Conservation (phyloP, 2,329 filamentous ascomycete genomes). For the Acrodontium crateriforme region DNA sequence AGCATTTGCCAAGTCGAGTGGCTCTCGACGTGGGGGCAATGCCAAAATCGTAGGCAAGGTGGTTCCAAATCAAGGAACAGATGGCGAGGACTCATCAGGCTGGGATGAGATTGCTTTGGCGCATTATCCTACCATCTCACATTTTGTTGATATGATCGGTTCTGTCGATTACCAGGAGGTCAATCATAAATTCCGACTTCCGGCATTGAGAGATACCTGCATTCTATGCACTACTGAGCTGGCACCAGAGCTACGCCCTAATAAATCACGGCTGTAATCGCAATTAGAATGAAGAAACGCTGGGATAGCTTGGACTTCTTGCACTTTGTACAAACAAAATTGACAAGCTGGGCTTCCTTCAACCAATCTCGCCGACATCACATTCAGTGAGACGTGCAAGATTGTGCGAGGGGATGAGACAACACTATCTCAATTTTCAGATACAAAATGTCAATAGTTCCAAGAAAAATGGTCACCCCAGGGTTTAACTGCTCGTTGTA, state of each 20-base stretch:
- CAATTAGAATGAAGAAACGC: too few species aligned
- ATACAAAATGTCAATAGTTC: too few species aligned
- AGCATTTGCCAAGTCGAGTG: slow-evolving; percentile 37
- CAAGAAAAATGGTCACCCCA: too few species aligned
- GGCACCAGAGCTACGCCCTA: slow-evolving; percentile 16
- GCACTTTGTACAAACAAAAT: too few species aligned
- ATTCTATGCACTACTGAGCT: slow-evolving; percentile 25
- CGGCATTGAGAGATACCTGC: slow-evolving; percentile 24
- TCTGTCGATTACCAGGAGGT: slow-evolving; percentile 45
- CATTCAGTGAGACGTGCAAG: too few species aligned
- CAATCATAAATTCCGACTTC: slow-evolving; percentile 39
- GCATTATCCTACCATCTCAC: slow-evolving; percentile 47
- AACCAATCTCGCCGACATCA: too few species aligned
- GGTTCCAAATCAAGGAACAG: slow-evolving; percentile 22
- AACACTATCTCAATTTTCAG: too few species aligned
- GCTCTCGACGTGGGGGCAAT: slow-evolving; percentile 38
- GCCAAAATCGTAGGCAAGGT: slow-evolving; percentile 51
- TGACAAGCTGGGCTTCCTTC: too few species aligned
- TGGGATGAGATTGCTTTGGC: slow-evolving; percentile 54
- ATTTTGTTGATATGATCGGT: slow-evolving; percentile 49
- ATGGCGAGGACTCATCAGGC: slow-evolving; percentile 12
- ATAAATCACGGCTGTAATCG: too few species aligned
- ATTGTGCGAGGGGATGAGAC: too few species aligned
- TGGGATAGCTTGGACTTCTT: too few species aligned
- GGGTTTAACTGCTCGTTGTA: too few species aligned